Evolutionary conservation across 2,329 filamentous ascomycete species (phyloP).

Genomic region (Zarea fungicola): DNA sequence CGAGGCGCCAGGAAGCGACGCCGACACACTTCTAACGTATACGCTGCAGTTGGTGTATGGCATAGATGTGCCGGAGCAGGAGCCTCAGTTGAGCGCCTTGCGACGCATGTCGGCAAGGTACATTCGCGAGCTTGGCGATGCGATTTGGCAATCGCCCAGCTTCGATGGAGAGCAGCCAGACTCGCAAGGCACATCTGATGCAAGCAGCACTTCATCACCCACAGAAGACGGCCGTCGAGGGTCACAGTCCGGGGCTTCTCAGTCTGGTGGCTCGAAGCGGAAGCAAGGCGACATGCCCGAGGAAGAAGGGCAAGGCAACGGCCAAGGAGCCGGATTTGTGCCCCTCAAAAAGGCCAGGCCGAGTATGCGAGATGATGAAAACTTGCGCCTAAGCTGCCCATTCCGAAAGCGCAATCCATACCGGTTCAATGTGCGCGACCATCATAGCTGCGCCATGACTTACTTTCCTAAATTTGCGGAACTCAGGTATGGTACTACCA

Average conservation of each 20-base stretch:
- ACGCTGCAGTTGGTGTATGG: slow-evolving; percentile 34
- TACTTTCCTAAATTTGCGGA: slow-evolving; percentile 38
- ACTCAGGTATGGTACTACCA: slow-evolving; percentile 26
- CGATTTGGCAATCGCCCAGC: slow-evolving; percentile 18
- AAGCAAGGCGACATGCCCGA: slow-evolving; percentile 25
- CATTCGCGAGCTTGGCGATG: slow-evolving; percentile 27
- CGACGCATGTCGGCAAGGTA: slow-evolving; percentile 29
- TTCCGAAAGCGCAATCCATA: slow-evolving; percentile 40
- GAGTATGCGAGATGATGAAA: slow-evolving; percentile 32
- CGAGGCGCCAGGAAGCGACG: slow-evolving; percentile 29
- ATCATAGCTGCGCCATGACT: slow-evolving; percentile 39
- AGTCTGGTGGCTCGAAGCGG: slow-evolving; percentile 8
- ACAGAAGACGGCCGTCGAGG: background rate
- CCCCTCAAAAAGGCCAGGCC: slow-evolving; percentile 27
- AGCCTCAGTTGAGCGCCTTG: slow-evolving; percentile 11
- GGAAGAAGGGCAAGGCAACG: slow-evolving; percentile 30
- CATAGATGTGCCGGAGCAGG: slow-evolving; percentile 28
- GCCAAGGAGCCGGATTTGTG: slow-evolving; percentile 24
- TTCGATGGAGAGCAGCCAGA: background rate
- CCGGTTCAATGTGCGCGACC: slow-evolving; percentile 41
- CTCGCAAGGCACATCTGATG: background rate
- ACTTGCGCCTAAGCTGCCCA: slow-evolving; percentile 37
- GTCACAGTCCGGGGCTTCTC: background rate
- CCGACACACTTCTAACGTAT: slow-evolving; percentile 31
- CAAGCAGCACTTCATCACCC: background rate